A percentile compares a stretch with the other conserved stretches of the same genome.
These are phyloP conservation scores for Diaporthe aspalathi DNA, from an alignment of 2,329 filamentous ascomycete genomes.

Conservation along the genomic window DNA sequence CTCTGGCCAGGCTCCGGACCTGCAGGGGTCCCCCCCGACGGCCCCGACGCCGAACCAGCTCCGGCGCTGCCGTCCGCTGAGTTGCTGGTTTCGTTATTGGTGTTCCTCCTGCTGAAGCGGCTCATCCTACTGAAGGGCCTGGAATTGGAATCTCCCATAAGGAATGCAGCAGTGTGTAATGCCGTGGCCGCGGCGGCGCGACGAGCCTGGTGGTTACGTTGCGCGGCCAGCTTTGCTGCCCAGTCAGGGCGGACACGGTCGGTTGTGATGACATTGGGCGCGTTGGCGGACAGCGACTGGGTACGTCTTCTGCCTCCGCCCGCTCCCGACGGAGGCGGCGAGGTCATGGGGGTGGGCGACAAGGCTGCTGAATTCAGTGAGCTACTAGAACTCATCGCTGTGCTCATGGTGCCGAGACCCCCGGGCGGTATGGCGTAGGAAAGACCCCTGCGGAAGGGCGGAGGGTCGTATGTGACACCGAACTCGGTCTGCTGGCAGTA, in stretches of 20 bases:
- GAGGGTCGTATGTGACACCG: conserved; percentile 92
- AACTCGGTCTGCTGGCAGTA: conserved; percentile 97
- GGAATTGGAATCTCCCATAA: conserved; percentile 76
- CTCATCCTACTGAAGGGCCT: conserved; percentile 63
- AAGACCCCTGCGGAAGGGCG: conserved; percentile 87
- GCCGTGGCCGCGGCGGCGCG: conserved; percentile 93
- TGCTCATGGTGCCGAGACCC: conserved; percentile 62
- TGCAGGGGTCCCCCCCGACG: conserved; percentile 40
- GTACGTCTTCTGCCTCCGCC: conserved; percentile 57
- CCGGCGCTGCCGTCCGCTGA: conserved; percentile 45
- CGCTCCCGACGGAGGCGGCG: conserved; percentile 50
- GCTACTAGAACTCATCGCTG: conserved; percentile 88
- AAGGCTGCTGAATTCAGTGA: conserved; percentile 73
- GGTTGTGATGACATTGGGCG: conserved; percentile 89
- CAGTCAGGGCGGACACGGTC: conserved; percentile 94
- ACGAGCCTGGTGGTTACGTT: conserved; percentile 85
- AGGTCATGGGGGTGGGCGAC: conserved; percentile 51
- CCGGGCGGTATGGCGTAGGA: conserved; percentile 69
- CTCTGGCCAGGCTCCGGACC: conserved; percentile 51
- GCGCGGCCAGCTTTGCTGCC: conserved; percentile 87
- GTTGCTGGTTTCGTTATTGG: conserved; percentile 52
- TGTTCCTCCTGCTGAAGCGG: conserved; percentile 68
- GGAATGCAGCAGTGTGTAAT: conserved; percentile 91
- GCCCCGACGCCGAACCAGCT: conserved; percentile 44
- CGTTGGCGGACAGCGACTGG: conserved; percentile 80